Evolutionary conservation across 2,329 filamentous ascomycete genomes (phyloP).

Genomic region (Helminthosporium solani): DNA sequence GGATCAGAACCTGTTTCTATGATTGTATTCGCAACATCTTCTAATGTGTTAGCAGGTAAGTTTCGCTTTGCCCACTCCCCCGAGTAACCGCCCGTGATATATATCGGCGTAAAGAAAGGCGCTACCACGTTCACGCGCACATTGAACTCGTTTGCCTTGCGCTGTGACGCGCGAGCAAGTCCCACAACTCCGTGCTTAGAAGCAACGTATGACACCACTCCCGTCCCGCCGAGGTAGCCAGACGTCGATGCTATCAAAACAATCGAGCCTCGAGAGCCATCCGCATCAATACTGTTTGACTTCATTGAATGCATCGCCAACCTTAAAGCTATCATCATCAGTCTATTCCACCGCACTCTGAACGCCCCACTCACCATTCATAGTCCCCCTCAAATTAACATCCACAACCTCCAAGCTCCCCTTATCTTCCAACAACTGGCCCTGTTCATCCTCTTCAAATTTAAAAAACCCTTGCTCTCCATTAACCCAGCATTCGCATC

Average conservation of each 20-base stretch:
- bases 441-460: constrained; percentile 33
- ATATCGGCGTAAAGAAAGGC: constrained; percentile 51
- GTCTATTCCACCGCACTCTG: not conserved
- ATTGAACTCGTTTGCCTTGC: constrained; percentile 33
- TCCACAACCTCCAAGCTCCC: constrained; percentile 35
- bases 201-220: constrained; percentile 46
- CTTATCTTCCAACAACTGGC: constrained; percentile 28
- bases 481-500: constrained; percentile 49
- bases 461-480: constrained; percentile 34
- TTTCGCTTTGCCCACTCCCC: constrained; percentile 42
- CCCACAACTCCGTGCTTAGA: constrained; percentile 49
- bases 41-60: constrained; percentile 45
- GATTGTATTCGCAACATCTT: constrained; percentile 48
- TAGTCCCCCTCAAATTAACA: constrained; percentile 48
- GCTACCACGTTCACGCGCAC: constrained; percentile 51
- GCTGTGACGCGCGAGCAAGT: constrained; percentile 43
- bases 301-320: constrained; percentile 35
- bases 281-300: constrained; percentile 30
- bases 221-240: constrained; percentile 48
- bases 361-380: constrained; percentile 48
- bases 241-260: constrained; percentile 46
- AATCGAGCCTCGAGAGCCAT: constrained; percentile 38
- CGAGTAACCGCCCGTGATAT: constrained; percentile 45
- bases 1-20: constrained; percentile 41
- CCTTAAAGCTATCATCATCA: constrained; percentile 21